Conservation (phyloP, 371 early-diverging fungal species). For the Rhizopus sp. region DNA sequence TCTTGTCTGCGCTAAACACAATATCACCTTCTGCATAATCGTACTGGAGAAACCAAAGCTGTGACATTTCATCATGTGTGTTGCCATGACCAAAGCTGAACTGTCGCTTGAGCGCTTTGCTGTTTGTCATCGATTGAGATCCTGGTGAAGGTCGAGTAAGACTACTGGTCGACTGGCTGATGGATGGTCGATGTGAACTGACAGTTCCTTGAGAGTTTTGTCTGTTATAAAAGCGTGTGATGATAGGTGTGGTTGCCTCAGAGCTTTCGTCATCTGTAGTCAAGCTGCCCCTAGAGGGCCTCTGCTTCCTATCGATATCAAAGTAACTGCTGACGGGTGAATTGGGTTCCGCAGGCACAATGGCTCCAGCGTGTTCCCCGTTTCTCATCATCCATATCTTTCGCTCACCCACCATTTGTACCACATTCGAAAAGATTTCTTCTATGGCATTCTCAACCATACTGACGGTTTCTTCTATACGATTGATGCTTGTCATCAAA, state of each 20-base stretch:
- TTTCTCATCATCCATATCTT: constrained; percentile 36
- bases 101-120: constrained; percentile 20
- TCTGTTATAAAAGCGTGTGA: constrained; percentile 15
- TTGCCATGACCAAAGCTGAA: constrained; percentile 21
- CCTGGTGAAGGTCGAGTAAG: constrained; percentile 7
- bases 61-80: constrained; percentile 15
- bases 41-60: constrained; percentile 52
- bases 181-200: constrained; percentile 18
- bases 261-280: constrained; percentile 8
- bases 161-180: constrained; percentile 6
- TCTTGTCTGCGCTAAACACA: constrained; percentile 77
- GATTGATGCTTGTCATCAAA: constrained; percentile 29
- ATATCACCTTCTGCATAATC: constrained; percentile 79
- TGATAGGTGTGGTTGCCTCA: constrained; percentile 1
- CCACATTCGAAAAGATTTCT: constrained; percentile 31
- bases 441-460: constrained; percentile 49
- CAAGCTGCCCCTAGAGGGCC: constrained; percentile 21
- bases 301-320: constrained; percentile 15
- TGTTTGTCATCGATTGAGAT: neutral
- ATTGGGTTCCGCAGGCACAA: neutral
- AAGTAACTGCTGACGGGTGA: constrained; percentile 17
- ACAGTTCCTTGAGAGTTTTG: constrained; percentile 5
- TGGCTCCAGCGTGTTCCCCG: constrained; percentile 19
- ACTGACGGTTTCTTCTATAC: constrained; percentile 45
- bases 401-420: constrained; percentile 43